Conservation (phyloP, 2,329 filamentous ascomycete genomes). For the Cryoendolithus antarcticus region DNA sequence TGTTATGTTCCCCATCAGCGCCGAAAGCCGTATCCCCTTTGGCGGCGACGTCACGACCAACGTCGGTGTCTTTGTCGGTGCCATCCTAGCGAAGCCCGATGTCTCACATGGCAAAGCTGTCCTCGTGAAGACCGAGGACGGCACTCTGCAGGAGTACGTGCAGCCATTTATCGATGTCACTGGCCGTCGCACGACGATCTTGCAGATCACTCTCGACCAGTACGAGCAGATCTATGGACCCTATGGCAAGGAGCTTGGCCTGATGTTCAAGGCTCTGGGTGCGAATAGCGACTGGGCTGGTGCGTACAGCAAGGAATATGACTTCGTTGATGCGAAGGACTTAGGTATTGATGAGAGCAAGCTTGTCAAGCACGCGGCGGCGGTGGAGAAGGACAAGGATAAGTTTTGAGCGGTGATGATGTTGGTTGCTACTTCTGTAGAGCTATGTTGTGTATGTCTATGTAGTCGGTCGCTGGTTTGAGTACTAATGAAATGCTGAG, state of each 20-base stretch:
- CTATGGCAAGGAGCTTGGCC: conserved; percentile 7
- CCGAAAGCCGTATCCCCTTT: conserved; percentile 5
- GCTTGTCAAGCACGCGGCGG: conserved; percentile 5
- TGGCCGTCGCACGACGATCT: conserved; percentile 5
- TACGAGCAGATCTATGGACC: conserved; percentile 7
- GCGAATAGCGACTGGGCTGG: conserved; percentile 6
- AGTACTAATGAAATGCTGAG: no score
- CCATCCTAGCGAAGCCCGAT: conserved; percentile 6
- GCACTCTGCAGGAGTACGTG: conserved; percentile 7
- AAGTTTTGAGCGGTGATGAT: conserved; percentile 5
- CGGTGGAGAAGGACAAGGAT: conserved; percentile 7
- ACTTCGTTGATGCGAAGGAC: conserved; percentile 7
- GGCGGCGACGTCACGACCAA: conserved; percentile 7
- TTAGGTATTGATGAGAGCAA: conserved; percentile 4
- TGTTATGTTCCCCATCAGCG: conserved; percentile 5
- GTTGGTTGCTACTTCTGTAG: no score
- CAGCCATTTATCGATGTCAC: conserved; percentile 7
- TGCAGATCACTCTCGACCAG: conserved; percentile 2
- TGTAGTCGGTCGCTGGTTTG: no score
- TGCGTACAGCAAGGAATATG: neutral
- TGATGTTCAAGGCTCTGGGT: conserved; percentile 6
- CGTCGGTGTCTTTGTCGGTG: conserved; percentile 6
- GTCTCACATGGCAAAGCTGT: conserved; percentile 7
- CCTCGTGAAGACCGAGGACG: conserved; percentile 8
- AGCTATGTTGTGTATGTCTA: no score